phyloP scores from a whole-genome alignment of 805 yeast genomes.

The Kuraishia ogatae region DNA sequence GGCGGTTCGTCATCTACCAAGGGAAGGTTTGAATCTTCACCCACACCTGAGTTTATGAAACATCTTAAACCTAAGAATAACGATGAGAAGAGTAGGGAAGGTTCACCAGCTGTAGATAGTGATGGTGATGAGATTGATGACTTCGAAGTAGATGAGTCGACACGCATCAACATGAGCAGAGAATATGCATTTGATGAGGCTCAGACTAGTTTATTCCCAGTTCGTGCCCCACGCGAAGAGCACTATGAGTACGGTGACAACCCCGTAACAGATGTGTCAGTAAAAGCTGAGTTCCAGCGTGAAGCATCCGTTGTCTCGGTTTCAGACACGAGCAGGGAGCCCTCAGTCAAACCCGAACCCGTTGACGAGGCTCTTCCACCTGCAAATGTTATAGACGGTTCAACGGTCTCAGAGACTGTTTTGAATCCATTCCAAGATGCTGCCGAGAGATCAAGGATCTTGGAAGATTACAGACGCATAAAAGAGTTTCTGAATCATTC shows the following conservation, averaged over 20 bases:
- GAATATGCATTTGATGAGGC: conserved; percentile 42
- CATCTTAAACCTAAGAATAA: conserved; percentile 20
- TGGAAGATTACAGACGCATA: conserved; percentile 24
- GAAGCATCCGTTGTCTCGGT: conserved; percentile 12
- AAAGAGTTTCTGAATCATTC: neutral
- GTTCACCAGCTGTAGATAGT: conserved; percentile 10
- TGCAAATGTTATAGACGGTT: neutral
- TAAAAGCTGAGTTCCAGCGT: conserved; percentile 23
- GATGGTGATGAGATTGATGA: conserved; percentile 29
- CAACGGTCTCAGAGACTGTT: neutral
- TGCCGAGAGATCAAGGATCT: conserved; percentile 25
- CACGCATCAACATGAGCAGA: conserved; percentile 56
- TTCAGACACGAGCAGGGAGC: conserved; percentile 14
- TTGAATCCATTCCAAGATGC: conserved; percentile 21
- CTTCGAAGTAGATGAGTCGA: conserved; percentile 17
- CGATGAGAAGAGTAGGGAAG: neutral
- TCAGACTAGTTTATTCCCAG: conserved; percentile 59
- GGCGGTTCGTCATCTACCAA: conserved; percentile 8
- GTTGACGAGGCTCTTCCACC: conserved; percentile 1
- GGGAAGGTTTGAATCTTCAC: conserved; percentile 16
- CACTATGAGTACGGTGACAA: conserved; percentile 27
- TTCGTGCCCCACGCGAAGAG: conserved; percentile 52
- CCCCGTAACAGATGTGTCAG: conserved; percentile 17
- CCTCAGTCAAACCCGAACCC: conserved; percentile 13
- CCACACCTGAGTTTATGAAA: conserved; percentile 33